Base-by-base conservation (phyloP, 768 basidiomycete genomes). In the Calocera cornea region DNA sequence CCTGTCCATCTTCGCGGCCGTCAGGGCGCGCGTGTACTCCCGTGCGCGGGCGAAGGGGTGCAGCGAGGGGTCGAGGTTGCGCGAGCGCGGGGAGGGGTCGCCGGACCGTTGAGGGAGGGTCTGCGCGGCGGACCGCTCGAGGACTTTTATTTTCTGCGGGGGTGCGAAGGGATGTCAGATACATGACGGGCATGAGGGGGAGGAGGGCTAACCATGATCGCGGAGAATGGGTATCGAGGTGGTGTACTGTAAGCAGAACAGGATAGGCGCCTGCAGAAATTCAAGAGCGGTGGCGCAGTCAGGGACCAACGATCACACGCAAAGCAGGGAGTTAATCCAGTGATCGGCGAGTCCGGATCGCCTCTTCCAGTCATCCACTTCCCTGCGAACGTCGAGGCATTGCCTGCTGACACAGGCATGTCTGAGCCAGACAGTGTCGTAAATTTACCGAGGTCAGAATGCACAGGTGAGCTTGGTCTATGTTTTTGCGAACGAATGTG, bases 1-100 rank as follows among this genome's bases (percentile, higher is more conserved):
- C 68, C 91, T 82, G 65, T 97, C 95, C 83, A 99, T 90, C 79
- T 99, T 99, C 16, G 89, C 89, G 1, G 97, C 97, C 70, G 94
- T 95, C 54, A 97, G 75, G 1, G 97, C 97, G 68, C 97, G 86
- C 22, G 86, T 94, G 38, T 95, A 90, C 79, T 99, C 97, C 65
- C 97, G 80, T 2, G 93, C 89, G 24, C 89, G 87, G 0, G 94
- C 83, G 76, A 99, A 97, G 1, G 97, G 97, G 73, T 99, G 97
- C 77, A 92, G 86, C n/a, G 92, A 80, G 0, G 95, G 94, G 75
- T 97, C 87, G 49, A 98, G 84, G 77, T 99, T 99, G 65, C 97
- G 83, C 8, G 90, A 90, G 1, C 86, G 86, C 0, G 95, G 95
- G 0, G 89, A 90, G 16, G 91, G 88, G 72, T 94, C 90, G 27